Evolutionary conservation across 225 moss, liverwort and hornwort genomes (phyloP).

Genomic region (Pleurozium schreberi): DNA sequence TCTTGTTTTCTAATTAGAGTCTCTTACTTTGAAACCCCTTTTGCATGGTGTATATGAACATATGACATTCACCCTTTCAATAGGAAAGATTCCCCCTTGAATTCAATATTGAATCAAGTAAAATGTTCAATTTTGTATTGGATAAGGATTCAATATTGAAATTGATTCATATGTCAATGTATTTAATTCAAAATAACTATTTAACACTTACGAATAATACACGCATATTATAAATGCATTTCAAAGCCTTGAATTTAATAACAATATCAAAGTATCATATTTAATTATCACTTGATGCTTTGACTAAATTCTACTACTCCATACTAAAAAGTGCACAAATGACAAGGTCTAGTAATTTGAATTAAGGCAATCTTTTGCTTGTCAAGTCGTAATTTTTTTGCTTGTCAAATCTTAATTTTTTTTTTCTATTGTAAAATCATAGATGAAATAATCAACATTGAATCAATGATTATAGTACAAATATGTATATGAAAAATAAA

Average conservation of each 20-base stretch:
- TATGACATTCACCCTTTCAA: neutral
- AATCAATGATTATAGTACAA: neutral
- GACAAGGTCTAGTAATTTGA: neutral
- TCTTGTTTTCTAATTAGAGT: rapidly evolving
- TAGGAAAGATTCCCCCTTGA: rapidly evolving
- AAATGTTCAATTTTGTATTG: rapidly evolving
- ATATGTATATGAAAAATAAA: neutral
- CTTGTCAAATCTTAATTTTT: rapidly evolving
- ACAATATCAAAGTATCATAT: no score
- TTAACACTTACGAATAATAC: no score
- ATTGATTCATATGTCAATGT: neutral
- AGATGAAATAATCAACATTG: no score
- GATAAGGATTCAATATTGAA: rapidly evolving
- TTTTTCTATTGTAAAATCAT: no score
- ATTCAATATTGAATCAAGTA: neutral
- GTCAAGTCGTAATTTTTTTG: rapidly evolving
- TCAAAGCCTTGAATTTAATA: neutral
- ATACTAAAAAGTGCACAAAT: no score
- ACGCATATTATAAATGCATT: neutral
- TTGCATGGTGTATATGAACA: neutral
- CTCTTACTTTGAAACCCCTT: rapidly evolving
- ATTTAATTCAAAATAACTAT: neutral
- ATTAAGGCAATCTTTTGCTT: rapidly evolving
- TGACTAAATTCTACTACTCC: rapidly evolving
- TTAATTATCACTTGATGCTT: neutral